A percentile compares a stretch with the other conserved stretches of the same genome.
Conservation (phyloP, 2,329 filamentous ascomycete genomes). For the Phialophora macrospora region DNA sequence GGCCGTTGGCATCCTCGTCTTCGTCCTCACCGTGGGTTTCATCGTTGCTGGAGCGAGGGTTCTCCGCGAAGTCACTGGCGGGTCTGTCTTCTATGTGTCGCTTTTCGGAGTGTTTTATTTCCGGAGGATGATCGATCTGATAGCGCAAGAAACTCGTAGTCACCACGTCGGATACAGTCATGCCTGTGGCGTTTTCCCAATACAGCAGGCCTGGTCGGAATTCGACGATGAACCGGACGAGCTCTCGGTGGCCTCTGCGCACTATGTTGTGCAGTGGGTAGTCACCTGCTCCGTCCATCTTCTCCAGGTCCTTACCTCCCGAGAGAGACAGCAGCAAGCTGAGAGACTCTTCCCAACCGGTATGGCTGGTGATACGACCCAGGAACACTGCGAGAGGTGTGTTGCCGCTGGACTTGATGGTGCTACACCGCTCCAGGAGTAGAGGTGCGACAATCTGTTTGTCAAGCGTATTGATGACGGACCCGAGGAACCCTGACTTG, state of each 20-base stretch:
- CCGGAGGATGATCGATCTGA: slow-evolving; percentile 35
- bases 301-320: slow-evolving; percentile 57
- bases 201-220: slow-evolving; percentile 64
- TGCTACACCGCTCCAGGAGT: slow-evolving; percentile 52
- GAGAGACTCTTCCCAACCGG: slow-evolving; percentile 43
- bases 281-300: slow-evolving; percentile 53
- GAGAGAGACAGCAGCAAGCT: slow-evolving; percentile 61
- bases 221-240: slow-evolving; percentile 65
- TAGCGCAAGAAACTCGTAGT: slow-evolving; percentile 54
- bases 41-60: not conserved
- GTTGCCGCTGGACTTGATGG: slow-evolving; percentile 56
- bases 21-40: slow-evolving; percentile 19
- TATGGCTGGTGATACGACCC: slow-evolving; percentile 31
- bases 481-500: slow-evolving; percentile 56
- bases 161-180: slow-evolving; percentile 72
- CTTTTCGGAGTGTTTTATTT: not conserved
- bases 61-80: slow-evolving; percentile 21
- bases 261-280: slow-evolving; percentile 49
- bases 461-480: slow-evolving; percentile 64
- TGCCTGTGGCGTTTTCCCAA: slow-evolving; percentile 76
- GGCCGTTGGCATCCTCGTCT: slow-evolving; percentile 12
- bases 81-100: slow-evolving; percentile 19
- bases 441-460: slow-evolving; percentile 53
- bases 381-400: slow-evolving; percentile 70
- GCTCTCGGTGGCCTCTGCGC: slow-evolving; percentile 46